Base-by-base conservation (phyloP, 2,329 filamentous ascomycete genomes). In the Triangularia verruculosa region DNA sequence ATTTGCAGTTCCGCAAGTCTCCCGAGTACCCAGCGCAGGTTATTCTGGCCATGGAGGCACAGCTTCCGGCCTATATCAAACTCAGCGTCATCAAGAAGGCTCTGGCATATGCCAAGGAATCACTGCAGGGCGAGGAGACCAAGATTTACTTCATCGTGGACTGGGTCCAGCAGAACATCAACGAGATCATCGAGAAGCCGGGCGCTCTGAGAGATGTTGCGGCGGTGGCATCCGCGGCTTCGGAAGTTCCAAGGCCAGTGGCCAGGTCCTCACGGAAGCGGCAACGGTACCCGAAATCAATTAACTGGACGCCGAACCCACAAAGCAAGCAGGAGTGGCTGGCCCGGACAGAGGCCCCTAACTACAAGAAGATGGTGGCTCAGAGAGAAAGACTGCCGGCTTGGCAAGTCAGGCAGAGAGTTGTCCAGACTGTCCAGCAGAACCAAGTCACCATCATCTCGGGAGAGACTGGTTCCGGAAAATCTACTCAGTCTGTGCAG, bases 371-470 rank as follows among this genome's bases (percentile, higher is more conserved):
- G 57, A 96, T 97, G 90, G 79, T 93, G 65, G 78, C 81, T 17
- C 86, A 87, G 70, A 84, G 95, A 52, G 84, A 89, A 73, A 85
- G 83, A 55, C 79, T 99, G 2, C 95, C 95, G 2, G 95, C 95
- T 1, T 99, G 95, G 95, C 85, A 86, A 64, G 86, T 95, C 70
- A 88, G 86, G 70, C 88, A 94, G 20, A 81, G 83, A 1, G 91
- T 99, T 28, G 86, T 98, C 9, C 76, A 84, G 20, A 90, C 91
- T 0, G 91, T 99, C 57, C 83, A 83, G 51, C 79, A 83, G 4
- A 87, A 94, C 72, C 89, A 97, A 75, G 93, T 99, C 58, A 97
- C 92, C 0, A 97, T 99, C 71, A 95, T 99, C 70, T 96, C 93
- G 52, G 95, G 95, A 69, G 95, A 98, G 78, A 99, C 95, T 3